Evolutionary conservation across 192 early-diverging fungal genomes (phyloP), one percentile per base, ranked within the genome.

Genomic region (Diversispora eburnea): DNA sequence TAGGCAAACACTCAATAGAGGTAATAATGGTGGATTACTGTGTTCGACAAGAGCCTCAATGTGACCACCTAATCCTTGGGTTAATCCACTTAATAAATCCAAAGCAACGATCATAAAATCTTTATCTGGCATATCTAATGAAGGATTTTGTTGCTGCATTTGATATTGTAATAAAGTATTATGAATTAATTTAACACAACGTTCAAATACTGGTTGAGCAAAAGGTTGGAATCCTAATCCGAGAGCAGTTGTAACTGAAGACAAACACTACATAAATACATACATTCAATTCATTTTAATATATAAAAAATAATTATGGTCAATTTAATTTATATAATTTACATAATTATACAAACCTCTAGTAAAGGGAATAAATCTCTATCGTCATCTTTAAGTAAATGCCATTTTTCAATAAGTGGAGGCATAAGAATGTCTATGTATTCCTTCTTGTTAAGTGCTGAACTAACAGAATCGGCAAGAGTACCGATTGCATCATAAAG

Each of bases 401-500:
- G 80, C 95, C 95, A 99, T 79, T 93, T 93, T 72, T 87, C 84
- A 52, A 95, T 82, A 62, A 99, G 85, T 33, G 93, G 91, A 4
- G 88, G 88, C 91, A 99, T 94, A 73, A 98, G 82, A 20, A 92
- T 72, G 51, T 95, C 85, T 51, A 96, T 91, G 74, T 87, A 95
- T 57, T 90, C 79, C 63, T 88, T 91, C 64, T 89, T 88, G 82
- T 90, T 92, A 51, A 99, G 88, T 62, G 89, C 91, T 19, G 78
- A 68, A 0, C 92, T 93, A 15, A 98, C 95, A 10, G 91, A 86
- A 74, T 98, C 97, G 15, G 97, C 97, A 52, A 99, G 85, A n/a
- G 97, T 99, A 48, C 95, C 96, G 13, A 99, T 88, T 2, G 95
- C 96, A 73, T 99, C 97, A 79, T 98, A 99, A 59, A 99, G 84